Evolutionary conservation across 1,284 basidiomycete genomes (phyloP).

Genomic region (Sporisorium reilianum): DNA sequence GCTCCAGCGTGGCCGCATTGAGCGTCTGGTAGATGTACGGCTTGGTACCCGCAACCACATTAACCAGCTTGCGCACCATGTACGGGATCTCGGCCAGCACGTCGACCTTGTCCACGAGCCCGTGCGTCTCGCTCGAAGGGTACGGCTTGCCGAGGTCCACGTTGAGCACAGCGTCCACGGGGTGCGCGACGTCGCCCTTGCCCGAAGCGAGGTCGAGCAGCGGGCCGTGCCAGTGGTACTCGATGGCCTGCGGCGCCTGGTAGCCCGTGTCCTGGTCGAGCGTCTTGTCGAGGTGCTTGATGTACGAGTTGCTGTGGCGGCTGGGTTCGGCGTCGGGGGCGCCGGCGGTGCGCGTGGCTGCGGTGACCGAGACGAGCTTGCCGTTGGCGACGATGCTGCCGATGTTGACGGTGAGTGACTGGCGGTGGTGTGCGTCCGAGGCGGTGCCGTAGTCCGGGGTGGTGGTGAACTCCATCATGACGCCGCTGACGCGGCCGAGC

Average conservation of each 20-base stretch:
- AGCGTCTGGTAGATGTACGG: conserved; percentile 93
- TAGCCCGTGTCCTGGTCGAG: conserved; percentile 84
- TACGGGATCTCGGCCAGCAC: conserved; percentile 95
- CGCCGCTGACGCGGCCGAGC: conserved; percentile 77
- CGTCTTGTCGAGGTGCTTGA: conserved; percentile 77
- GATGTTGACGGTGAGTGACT: conserved; percentile 76
- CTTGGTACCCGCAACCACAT: conserved; percentile 89
- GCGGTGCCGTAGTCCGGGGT: conserved; percentile 62
- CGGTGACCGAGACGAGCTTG: conserved; percentile 79
- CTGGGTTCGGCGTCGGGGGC: conserved; percentile 34
- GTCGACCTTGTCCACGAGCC: conserved; percentile 95
- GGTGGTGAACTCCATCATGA: conserved; percentile 98
- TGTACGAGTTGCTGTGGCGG: conserved; percentile 77
- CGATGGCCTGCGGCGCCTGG: conserved; percentile 78
- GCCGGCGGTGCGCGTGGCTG: conserved; percentile 66
- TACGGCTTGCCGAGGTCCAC: conserved; percentile 61
- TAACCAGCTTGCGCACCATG: conserved; percentile 87
- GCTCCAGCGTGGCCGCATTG: conserved; percentile 79
- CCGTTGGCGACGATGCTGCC: conserved; percentile 84
- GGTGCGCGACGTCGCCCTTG: conserved; percentile 36
- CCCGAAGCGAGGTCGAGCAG: conserved; percentile 71
- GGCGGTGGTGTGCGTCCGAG: conserved; percentile 31
- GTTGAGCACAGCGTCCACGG: conserved; percentile 48
- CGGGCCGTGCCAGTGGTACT: conserved; percentile 83
- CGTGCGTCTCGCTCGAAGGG: conserved; percentile 71